Conservation (phyloP, 2,329 filamentous ascomycete species). For the Penicillium sclerotigenum region DNA sequence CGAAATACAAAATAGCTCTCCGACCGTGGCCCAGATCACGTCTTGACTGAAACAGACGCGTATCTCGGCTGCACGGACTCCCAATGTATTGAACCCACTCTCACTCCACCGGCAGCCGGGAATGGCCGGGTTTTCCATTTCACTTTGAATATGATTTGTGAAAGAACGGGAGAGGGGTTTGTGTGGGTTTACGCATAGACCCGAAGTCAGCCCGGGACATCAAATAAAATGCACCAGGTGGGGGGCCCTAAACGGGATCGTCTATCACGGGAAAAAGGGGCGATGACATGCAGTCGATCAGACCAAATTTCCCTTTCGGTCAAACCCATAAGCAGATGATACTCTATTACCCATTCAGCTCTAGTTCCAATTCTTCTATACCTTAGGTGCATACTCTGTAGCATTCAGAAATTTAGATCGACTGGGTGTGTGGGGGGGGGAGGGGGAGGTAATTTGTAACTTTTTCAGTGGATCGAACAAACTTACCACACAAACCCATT, state of each 20-base stretch:
- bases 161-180: neutral
- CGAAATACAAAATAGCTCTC: neutral
- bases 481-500: neutral
- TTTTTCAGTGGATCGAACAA: neutral
- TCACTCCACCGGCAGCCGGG: constrained; percentile 21
- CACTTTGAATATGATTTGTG: neutral
- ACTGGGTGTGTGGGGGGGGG: neutral
- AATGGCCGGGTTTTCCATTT: constrained; percentile 20
- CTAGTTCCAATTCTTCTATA: neutral
- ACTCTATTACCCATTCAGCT: neutral
- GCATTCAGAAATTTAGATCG: constrained; percentile 3
- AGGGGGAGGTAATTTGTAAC: neutral
- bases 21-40: constrained; percentile 12
- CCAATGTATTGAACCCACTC: constrained; percentile 5
- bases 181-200: constrained; percentile 3
- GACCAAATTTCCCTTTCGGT: constrained; percentile 11
- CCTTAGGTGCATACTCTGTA: neutral
- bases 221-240: neutral
- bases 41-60: constrained; percentile 33
- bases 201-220: neutral
- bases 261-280: constrained; percentile 12
- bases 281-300: constrained; percentile 28
- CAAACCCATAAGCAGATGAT: neutral
- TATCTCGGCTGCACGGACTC: constrained; percentile 38
- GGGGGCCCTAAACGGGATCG: constrained; percentile 10